Evolutionary conservation across 768 basidiomycete species (phyloP), one percentile per base, ranked within the genome.

Genomic region (Psilocybe cubensis): DNA sequence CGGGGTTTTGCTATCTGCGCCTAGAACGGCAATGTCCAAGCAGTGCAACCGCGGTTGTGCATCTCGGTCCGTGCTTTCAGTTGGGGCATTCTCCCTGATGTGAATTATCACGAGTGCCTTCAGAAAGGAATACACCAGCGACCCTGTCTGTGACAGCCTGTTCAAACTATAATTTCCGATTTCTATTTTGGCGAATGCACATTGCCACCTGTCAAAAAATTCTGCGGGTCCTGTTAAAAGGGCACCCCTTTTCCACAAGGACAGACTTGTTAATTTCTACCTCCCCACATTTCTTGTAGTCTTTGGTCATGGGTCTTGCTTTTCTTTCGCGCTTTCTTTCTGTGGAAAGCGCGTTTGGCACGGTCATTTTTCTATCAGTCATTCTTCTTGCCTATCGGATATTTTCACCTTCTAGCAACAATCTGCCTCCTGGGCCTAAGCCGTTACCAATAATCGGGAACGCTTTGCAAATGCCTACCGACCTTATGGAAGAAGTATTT

Each of bases 361-460:
- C 50, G 24, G 20, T 57, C n/a, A 6, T 66, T 41, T 31, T 54
- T 54, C 60, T 60, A 25, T 50, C 54, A 33, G 55, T 57, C 17
- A 66, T 65, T 57, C 59, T 68, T 54, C 59, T 68, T 54, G 57
- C 60, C 41, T 70, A 69, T 57, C 65, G 63, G 35, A 59, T 63
- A n/a, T 43, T 68, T 28, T 61, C 64, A 24, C 53, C 68, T 21
- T 57, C 65, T 23, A 63, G 65, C 44, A 63, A 42, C 24, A 72
- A 70, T 40, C 69, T 72, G 27, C 80, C 81, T 18, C 83, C 83
- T 5, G 83, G 83, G 0, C 83, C 83, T 2, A 72, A 63, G 41
- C 73, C 74, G 1, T 62, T 73, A 14, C 80, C 80, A 6, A 54
- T 83, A 55, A 67, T 85, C 17, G 83, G 83, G 4, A 85, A 83